A percentile compares a stretch with the other conserved stretches of the same genome.
Conservation (phyloP, 106 monocot genomes). For the Dioscorea alata region DNA sequence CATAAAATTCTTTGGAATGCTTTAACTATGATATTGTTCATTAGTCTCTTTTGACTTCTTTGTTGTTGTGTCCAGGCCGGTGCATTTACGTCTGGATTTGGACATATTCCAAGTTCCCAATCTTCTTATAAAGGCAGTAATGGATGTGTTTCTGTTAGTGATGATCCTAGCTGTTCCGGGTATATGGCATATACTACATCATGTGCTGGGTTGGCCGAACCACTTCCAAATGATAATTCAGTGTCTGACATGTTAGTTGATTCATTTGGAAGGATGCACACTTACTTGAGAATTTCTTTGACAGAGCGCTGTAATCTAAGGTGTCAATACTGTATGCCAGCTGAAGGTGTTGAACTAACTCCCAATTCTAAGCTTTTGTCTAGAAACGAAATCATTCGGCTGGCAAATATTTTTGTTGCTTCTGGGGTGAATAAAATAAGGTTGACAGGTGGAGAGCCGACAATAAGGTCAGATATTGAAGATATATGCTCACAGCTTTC, state of each 20-base stretch:
- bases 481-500: conserved; percentile 82
- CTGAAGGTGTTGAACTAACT: conserved; percentile 89
- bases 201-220: conserved; percentile 32
- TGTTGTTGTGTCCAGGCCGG: conserved; percentile 16
- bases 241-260: conserved; percentile 71
- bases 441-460: conserved; percentile 94
- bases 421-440: conserved; percentile 91
- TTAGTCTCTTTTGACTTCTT: not conserved
- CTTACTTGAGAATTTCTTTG: conserved; percentile 85
- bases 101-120: conserved; percentile 7
- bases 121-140: not conserved
- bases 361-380: conserved; percentile 58
- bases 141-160: not conserved
- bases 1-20: too few relatives aligned
- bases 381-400: conserved; percentile 66
- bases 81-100: conserved; percentile 14
- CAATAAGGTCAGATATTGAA: conserved; percentile 92
- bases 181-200: conserved; percentile 37
- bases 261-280: conserved; percentile 83
- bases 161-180: conserved; percentile 16
- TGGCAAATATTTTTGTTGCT: conserved; percentile 70
- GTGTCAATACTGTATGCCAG: conserved; percentile 98
- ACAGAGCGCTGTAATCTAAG: conserved; percentile 96
- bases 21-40: too few relatives aligned
- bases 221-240: conserved; percentile 16